These are phyloP conservation scores for Trichoderma pleuroti DNA, from an alignment of 2,329 filamentous ascomycete species.

Conservation along the genomic window DNA sequence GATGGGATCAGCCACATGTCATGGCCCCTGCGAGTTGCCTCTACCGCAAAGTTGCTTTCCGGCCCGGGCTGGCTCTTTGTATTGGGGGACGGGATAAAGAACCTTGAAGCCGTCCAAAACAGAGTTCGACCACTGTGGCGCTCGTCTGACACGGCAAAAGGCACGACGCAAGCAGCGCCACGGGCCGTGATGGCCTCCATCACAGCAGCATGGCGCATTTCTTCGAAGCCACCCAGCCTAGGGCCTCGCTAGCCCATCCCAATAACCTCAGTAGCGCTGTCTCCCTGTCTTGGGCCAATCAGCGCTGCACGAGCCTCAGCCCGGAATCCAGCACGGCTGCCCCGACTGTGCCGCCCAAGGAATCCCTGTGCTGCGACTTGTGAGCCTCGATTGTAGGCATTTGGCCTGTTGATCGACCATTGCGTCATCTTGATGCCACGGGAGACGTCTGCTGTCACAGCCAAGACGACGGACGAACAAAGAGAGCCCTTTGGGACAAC, in stretches of 20 bases:
- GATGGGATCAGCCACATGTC: not conserved
- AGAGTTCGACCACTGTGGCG: not conserved
- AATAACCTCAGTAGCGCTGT: not conserved
- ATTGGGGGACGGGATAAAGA: not conserved
- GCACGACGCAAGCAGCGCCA: not conserved
- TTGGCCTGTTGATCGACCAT: slow-evolving; percentile 10
- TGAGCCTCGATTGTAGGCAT: not conserved
- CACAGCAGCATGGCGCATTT: not conserved
- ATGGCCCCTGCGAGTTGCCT: not conserved
- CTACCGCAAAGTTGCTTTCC: not conserved
- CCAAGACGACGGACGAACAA: not conserved
- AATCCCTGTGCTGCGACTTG: not conserved
- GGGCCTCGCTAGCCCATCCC: not conserved
- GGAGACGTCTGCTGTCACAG: not conserved
- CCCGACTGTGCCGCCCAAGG: not conserved
- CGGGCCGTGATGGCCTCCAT: not conserved
- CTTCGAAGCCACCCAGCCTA: not conserved
- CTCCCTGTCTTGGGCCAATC: not conserved
- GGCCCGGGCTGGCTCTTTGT: no score
- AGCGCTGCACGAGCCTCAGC: not conserved
- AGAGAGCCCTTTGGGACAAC: not conserved
- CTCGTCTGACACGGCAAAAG: not conserved
- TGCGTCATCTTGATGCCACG: not conserved
- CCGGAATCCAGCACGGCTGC: slow-evolving; percentile 3
- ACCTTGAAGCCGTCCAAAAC: not conserved